Evolutionary conservation across 495 filamentous ascomycete genomes (phyloP), one percentile per base, ranked within the genome.

Genomic region (Cudoniella acicularis): DNA sequence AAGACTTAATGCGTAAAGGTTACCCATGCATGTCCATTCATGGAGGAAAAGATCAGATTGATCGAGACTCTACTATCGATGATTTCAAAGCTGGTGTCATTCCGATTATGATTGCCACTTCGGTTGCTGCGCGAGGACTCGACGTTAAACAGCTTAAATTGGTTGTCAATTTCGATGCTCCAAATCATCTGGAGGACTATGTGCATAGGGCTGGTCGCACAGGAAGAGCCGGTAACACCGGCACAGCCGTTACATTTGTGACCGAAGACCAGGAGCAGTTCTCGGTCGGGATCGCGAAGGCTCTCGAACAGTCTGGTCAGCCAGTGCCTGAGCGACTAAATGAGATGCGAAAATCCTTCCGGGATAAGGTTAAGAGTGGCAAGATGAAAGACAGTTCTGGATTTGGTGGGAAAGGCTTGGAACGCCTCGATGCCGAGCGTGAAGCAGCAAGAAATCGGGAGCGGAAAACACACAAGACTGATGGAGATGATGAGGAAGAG

Each of bases 1-100:
- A 85, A 20, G 89, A 94, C 65, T 73, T 98, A 48, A 83, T 95
- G 81, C 83, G 85, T 18, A 92, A 91, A 70, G 90, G 91, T 8
- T 99, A 98, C 66, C 90, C 92, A 3, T 95, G 89, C 73, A 90
- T 92, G 83, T 94, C 94, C 18, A 95, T 99, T 50, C 95, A 99
- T 61, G 95, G 95, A 41, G 92, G 90, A 25, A 96, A 96, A 65
- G 94, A 98, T 61, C 94, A 98, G 66, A 87, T 91, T 64, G 95
- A 99, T 66, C 88, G 95, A 46, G 91, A 96, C 67, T 94, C 91
- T 24, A 91, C 91, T 24, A 97, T 99, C 65, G 82, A 87, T 51
- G 92, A 97, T 67, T 99, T 98, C 82, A 97, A 96, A 69, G 86
- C 85, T 53, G 94, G 94, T 27, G 84, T 91, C 46, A 83, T 94